Evolutionary conservation across 2,329 filamentous ascomycete species (phyloP).

Genomic region (Cladosporium phlei): DNA sequence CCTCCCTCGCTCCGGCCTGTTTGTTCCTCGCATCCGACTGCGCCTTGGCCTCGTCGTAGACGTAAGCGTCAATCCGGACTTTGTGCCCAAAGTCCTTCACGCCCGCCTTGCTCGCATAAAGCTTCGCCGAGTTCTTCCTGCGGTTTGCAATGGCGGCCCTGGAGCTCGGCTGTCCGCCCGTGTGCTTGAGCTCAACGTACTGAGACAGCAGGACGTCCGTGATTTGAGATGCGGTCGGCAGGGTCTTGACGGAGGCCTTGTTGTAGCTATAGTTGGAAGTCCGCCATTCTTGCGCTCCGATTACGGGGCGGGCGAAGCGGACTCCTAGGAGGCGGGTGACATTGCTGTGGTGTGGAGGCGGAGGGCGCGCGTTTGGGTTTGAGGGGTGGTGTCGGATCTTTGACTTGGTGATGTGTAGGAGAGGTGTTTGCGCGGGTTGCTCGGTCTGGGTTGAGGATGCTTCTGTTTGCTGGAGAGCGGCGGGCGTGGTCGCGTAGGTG

Average conservation of each 20-base stretch:
- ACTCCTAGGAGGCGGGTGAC: slow-evolving; percentile 12
- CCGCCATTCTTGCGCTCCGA: slow-evolving; percentile 24
- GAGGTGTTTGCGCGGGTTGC: slow-evolving; percentile 2
- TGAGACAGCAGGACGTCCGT: slow-evolving; percentile 19
- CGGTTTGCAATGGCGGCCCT: slow-evolving; percentile 14
- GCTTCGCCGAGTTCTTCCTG: slow-evolving; percentile 15
- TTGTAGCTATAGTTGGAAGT: slow-evolving; percentile 24
- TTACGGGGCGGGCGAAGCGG: slow-evolving; percentile 14
- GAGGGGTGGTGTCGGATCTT: slow-evolving; percentile 5
- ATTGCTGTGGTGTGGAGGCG: slow-evolving; percentile 5
- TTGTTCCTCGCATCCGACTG: slow-evolving; percentile 12
- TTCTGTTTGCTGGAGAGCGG: not conserved
- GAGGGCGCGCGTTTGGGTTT: slow-evolving; percentile 12
- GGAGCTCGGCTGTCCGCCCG: slow-evolving; percentile 14
- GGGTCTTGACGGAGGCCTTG: slow-evolving; percentile 19
- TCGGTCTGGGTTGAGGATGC: slow-evolving; percentile 1
- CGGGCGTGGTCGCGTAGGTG: not conserved
- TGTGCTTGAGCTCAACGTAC: slow-evolving; percentile 18
- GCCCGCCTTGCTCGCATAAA: slow-evolving; percentile 17
- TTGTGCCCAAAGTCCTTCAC: slow-evolving; percentile 22
- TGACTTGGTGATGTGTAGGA: slow-evolving; percentile 10
- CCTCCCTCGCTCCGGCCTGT: not conserved
- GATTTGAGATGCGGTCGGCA: slow-evolving; percentile 17
- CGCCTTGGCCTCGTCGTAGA: slow-evolving; percentile 19
- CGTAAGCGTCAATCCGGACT: slow-evolving; percentile 20